Base-by-base conservation (phyloP, 805 yeast species). In the Myxozyma neotropica region DNA sequence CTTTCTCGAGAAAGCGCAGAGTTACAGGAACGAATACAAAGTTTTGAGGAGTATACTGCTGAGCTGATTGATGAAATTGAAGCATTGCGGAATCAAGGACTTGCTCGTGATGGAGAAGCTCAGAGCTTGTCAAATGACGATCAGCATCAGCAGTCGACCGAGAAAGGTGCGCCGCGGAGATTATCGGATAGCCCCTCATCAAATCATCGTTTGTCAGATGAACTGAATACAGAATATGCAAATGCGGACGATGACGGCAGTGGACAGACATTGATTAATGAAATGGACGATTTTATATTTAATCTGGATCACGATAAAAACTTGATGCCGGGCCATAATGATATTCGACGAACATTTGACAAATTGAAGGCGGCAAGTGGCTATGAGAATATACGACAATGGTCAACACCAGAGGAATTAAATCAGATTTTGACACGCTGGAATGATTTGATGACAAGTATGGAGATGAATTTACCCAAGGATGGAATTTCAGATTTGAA, bases 391-490 rank as follows among this genome's bases (percentile, higher is more conserved):
- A 31, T 58, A 15, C 48, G 31, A 31, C 38, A 31, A 36, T 48
- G 49, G 57, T 39, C 53, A 35, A 49, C 61, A 19, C 58, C 61
- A 3, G 55, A 47, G 26, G 55, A 58, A 19, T 31, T 58, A 35
- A 27, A 15, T 15, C 38, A 29, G 40, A 21, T 48, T 10, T n/a
- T 38, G 36, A 31, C 29, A 31, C 42, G 35, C 27, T 47, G 50
- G 47, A 35, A 19, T 23, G 26, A 21, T 8, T 23, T 43, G 19
- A 19, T 54, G 31, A 29, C 33, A 6, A 45, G 33, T 12, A 24
- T 46, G 42, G 40, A 43, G 17, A 35, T 53, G 7, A 43, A 29
- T 8, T 13, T 38, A 27, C 40, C 31, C 7, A 45, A 55, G 13
- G 55, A 10, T 33, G 26, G 27, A 26, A 42, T 17, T 15, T 7